These are phyloP conservation scores for Ormosia emarginata DNA, from an alignment of 306 rosid genomes.

Conservation along the genomic window DNA sequence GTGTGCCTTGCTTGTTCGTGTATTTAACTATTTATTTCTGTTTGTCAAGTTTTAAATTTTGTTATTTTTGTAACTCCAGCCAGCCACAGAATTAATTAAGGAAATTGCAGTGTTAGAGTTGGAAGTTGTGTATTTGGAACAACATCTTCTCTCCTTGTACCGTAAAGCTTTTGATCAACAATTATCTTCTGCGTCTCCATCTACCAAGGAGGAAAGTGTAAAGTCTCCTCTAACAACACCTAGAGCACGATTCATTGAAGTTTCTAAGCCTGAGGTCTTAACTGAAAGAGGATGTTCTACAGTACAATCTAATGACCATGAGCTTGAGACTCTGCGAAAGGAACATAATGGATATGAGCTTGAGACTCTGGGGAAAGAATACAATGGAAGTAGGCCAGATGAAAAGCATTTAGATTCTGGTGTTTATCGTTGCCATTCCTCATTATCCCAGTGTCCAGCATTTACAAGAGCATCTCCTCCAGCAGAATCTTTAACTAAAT, in stretches of 20 bases:
- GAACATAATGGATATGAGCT: slow-evolving; percentile 32
- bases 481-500: slow-evolving; percentile 50
- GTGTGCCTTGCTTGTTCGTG: neutral
- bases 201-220: slow-evolving; percentile 46
- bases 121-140: slow-evolving; percentile 92
- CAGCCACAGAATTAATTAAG: slow-evolving; percentile 85
- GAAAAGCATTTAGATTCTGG: slow-evolving; percentile 61
- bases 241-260: slow-evolving; percentile 27
- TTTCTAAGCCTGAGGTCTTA: slow-evolving; percentile 37
- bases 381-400: slow-evolving; percentile 36
- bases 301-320: slow-evolving; percentile 41
- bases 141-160: slow-evolving; percentile 87
- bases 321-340: slow-evolving; percentile 33
- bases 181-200: slow-evolving; percentile 52
- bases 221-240: slow-evolving; percentile 46
- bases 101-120: slow-evolving; percentile 86
- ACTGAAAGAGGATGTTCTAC: slow-evolving; percentile 44
- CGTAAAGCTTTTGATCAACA: slow-evolving; percentile 86
- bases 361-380: slow-evolving; percentile 38
- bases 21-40: neutral
- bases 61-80: slow-evolving; percentile 48
- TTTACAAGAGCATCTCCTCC: slow-evolving; percentile 53
- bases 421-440: slow-evolving; percentile 88
- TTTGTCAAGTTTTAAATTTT: neutral
- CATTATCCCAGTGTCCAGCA: slow-evolving; percentile 62